Conservation (phyloP, 257 asterid species). For the Nicotiana tomentosiformis region DNA sequence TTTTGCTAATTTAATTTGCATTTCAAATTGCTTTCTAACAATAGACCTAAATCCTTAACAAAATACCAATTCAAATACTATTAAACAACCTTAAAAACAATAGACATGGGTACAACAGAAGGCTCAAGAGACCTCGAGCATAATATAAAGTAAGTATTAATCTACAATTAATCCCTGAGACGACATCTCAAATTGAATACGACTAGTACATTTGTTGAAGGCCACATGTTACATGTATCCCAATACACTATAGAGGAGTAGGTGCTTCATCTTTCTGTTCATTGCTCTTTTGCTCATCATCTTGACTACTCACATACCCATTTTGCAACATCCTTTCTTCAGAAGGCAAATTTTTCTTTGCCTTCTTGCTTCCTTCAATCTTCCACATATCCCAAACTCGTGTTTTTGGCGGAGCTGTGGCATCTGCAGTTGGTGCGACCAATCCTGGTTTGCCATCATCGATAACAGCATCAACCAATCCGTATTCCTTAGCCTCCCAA, state of each 20-base stretch:
- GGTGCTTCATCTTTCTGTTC: constrained; percentile 51
- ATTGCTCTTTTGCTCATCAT: constrained; percentile 28
- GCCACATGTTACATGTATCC: neutral
- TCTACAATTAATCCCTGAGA: neutral
- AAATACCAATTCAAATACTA: neutral
- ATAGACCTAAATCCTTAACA: neutral
- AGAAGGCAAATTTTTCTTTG: constrained; percentile 62
- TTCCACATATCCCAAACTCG: constrained; percentile 64
- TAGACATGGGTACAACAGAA: neutral
- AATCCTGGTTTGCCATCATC: constrained; percentile 96
- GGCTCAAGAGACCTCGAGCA: neutral
- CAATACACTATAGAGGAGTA: constrained; percentile 20
- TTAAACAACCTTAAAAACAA: neutral
- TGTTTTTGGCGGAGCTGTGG: constrained; percentile 69
- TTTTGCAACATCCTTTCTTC: constrained; percentile 52
- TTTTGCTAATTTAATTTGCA: neutral
- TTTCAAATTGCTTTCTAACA: neutral
- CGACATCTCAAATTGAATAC: neutral
- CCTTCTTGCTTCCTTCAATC: constrained; percentile 50
- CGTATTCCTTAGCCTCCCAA: constrained; percentile 95
- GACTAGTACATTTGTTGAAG: neutral
- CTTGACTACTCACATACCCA: constrained; percentile 25
- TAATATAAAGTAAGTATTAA: neutral
- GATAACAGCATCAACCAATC: constrained; percentile 75
- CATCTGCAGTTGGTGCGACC: constrained; percentile 72